Conservation (phyloP, 768 basidiomycete genomes). For the Tylopilus rubrobrunneus region DNA sequence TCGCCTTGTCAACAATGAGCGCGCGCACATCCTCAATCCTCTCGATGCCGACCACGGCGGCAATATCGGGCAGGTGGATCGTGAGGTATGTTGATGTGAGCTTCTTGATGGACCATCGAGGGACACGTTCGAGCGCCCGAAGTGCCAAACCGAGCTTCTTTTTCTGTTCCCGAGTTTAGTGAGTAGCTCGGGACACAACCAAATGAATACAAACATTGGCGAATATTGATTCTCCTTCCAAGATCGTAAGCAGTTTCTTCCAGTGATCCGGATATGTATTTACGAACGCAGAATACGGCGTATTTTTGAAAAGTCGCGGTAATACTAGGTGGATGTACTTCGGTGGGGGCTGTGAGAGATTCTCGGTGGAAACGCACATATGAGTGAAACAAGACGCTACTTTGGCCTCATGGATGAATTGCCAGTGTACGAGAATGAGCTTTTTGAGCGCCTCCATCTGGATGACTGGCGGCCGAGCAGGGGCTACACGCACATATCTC, state of each 20-base stretch:
- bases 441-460: too few relatives aligned
- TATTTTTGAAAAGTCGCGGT: constrained; percentile 57
- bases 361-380: too few relatives aligned
- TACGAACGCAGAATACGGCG: constrained; percentile 61
- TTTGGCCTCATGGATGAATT: too few relatives aligned
- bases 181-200: constrained; percentile 9
- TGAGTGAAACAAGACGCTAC: too few relatives aligned
- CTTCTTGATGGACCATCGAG: constrained; percentile 77
- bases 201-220: constrained; percentile 39
- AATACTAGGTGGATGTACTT: constrained; percentile 30
- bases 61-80: constrained; percentile 70
- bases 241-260: too few relatives aligned
- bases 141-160: constrained; percentile 66
- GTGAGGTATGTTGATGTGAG: constrained; percentile 83
- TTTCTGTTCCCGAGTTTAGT: constrained; percentile 56
- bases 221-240: background rate
- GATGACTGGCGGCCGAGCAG: constrained; percentile 38
- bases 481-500: constrained; percentile 74
- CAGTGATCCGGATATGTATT: constrained; percentile 53
- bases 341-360: too few relatives aligned
- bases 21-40: constrained; percentile 52
- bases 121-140: constrained; percentile 65
- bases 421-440: too few relatives aligned
- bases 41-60: constrained; percentile 39
- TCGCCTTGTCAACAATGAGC: constrained; percentile 72